Evolutionary conservation across 768 basidiomycete genomes (phyloP).

Genomic region (Psilocybe cyanescens): DNA sequence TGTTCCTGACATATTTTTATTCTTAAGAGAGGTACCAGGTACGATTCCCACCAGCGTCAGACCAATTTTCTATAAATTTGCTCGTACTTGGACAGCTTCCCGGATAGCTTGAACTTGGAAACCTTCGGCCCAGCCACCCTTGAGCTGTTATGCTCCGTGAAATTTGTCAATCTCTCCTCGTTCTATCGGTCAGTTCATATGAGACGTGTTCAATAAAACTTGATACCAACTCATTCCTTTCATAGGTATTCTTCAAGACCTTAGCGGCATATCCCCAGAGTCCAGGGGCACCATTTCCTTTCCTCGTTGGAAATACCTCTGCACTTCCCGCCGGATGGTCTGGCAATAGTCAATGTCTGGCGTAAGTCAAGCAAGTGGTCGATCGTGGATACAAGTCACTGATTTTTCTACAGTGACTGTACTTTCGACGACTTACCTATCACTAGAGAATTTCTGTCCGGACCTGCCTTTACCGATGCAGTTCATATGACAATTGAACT

Average conservation of each 20-base stretch:
- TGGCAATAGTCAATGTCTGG: conserved; percentile 2
- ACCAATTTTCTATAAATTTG: background rate
- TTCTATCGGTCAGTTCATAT: no score
- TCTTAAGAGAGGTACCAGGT: background rate
- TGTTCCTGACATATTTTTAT: background rate
- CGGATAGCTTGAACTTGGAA: no score
- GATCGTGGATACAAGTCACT: background rate
- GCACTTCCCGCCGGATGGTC: conserved; percentile 9
- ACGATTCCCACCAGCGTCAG: background rate
- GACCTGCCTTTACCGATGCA: conserved; percentile 3
- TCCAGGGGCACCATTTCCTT: background rate
- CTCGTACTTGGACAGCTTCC: background rate
- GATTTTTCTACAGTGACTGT: background rate
- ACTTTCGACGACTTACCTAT: background rate
- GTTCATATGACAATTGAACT: conserved; percentile 7
- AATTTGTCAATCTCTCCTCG: no score
- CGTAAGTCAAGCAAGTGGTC: conserved; percentile 1
- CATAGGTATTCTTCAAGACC: background rate
- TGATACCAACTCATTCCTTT: no score
- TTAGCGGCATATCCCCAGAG: background rate
- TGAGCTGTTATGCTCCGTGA: no score
- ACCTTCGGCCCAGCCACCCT: no score
- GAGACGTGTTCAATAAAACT: no score
- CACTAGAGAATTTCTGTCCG: background rate
- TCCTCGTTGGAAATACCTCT: conserved; percentile 3